Conservation (phyloP, 495 filamentous ascomycete genomes). For the Cercophora sp. region DNA sequence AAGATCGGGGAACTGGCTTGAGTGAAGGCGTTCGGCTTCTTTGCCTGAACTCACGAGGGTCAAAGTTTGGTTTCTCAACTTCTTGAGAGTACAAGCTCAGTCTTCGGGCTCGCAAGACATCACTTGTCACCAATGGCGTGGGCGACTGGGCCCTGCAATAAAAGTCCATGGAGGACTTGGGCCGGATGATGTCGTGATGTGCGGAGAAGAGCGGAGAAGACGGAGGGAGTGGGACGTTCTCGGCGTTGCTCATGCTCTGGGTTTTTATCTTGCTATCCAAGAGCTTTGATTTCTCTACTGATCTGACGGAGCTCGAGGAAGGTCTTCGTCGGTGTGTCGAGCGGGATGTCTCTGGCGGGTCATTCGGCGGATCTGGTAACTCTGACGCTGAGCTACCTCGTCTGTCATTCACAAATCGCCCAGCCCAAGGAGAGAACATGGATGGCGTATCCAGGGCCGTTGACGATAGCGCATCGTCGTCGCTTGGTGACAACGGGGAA, state of each 20-base stretch:
- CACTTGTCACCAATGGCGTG: not conserved
- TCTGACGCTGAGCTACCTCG: slow-evolving; percentile 1
- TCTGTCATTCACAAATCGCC: slow-evolving; percentile 4
- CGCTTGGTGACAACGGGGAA: slow-evolving; percentile 28
- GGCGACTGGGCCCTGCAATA: slow-evolving; percentile 13
- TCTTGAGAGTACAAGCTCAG: slow-evolving; percentile 22
- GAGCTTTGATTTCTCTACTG: not conserved
- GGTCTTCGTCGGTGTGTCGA: slow-evolving; percentile 2
- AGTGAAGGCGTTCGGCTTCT: slow-evolving; percentile 24
- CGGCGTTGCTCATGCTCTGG: not conserved
- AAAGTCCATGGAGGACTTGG: slow-evolving; percentile 21
- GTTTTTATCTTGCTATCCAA: not conserved
- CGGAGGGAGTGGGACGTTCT: not conserved
- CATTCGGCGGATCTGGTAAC: not conserved
- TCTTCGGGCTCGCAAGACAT: slow-evolving; percentile 11
- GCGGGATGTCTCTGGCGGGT: not conserved
- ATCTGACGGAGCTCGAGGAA: slow-evolving; percentile 6
- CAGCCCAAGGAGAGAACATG: slow-evolving; percentile 22
- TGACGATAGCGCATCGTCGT: slow-evolving; percentile 11
- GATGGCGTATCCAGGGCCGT: slow-evolving; percentile 26
- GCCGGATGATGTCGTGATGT: slow-evolving; percentile 16
- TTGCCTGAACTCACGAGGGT: slow-evolving; percentile 13
- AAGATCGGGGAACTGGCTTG: slow-evolving; percentile 23
- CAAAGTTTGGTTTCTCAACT: slow-evolving; percentile 9
- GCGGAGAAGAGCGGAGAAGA: not conserved